Evolutionary conservation across 371 early-diverging fungal species (phyloP), one percentile per base, ranked within the genome.

Genomic region (Parasitella parasitica): DNA sequence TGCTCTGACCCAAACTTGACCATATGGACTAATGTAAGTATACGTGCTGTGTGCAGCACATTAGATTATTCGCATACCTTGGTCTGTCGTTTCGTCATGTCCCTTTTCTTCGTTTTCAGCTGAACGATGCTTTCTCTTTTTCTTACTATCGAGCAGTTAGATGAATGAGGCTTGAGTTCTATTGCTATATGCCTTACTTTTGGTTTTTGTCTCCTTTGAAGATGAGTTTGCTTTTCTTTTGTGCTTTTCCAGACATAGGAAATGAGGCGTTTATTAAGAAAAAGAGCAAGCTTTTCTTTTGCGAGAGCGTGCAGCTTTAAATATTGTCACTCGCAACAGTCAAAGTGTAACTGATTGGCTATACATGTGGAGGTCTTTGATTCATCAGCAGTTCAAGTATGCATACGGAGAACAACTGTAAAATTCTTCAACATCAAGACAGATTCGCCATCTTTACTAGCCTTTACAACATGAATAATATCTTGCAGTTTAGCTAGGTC

Each of bases 1-100:
- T n/a, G 78, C 82, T n/a, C 72, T 63, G 15, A 87, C 86, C 91
- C 91, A 91, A 13, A 88, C 89, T 84, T n/a, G n/a, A n/a, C n/a
- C n/a, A n/a, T n/a, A n/a, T n/a, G n/a, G n/a, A n/a, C n/a, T n/a
- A n/a, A n/a, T n/a, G n/a, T n/a, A n/a, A n/a, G n/a, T n/a, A n/a
- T n/a, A n/a, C n/a, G n/a, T n/a, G n/a, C n/a, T n/a, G n/a, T n/a
- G n/a, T n/a, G n/a, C n/a, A n/a, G n/a, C n/a, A n/a, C n/a, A n/a
- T n/a, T 48, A 24, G 4, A 11, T 55, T 22, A 9, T 13, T 49
- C 4, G 20, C 20, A 60, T 68, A 77, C 81, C 81, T 62, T 83
- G 76, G 22, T 77, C 67, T 11, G 71, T 67, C 13, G 67, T 57
- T 28, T 66, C 61, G 24, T 60, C 57, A 1, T 55, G 68, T 7